Conservation (phyloP, 1,284 basidiomycete genomes). For the Lignosus rhinocerotis region DNA sequence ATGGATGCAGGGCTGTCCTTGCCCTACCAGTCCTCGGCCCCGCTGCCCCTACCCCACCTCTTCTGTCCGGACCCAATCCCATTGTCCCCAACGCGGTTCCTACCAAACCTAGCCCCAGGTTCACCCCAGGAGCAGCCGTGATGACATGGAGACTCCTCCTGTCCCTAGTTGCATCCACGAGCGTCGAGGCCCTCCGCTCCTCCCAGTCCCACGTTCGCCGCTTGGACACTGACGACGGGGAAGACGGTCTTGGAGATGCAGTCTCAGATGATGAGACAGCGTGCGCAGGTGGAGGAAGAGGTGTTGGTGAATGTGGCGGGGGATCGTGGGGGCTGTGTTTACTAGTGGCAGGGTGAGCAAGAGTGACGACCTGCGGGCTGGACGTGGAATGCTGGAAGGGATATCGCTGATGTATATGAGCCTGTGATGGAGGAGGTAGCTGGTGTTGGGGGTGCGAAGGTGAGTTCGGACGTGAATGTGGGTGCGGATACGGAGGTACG, state of each 20-base stretch:
- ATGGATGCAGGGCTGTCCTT: slow-evolving; percentile 33
- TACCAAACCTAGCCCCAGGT: not conserved
- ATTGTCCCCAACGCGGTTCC: not conserved
- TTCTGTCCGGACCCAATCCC: slow-evolving; percentile 1
- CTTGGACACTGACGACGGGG: slow-evolving; percentile 15
- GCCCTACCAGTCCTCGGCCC: not conserved
- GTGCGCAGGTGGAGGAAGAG: not conserved
- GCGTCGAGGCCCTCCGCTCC: slow-evolving; percentile 6
- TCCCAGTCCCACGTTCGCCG: slow-evolving; percentile 23
- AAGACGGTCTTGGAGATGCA: not conserved
- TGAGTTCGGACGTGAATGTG: slow-evolving; percentile 4
- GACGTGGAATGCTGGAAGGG: slow-evolving; percentile 32
- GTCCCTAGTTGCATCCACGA: not conserved
- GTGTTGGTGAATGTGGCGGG: not conserved
- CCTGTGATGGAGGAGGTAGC: slow-evolving; percentile 3
- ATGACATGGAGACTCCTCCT: slow-evolving; percentile 12
- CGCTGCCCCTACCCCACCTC: slow-evolving; percentile 1
- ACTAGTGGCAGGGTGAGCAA: slow-evolving; percentile 1
- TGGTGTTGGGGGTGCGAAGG: slow-evolving; percentile 4
- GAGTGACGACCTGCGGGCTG: slow-evolving; percentile 24
- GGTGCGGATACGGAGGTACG: slow-evolving; percentile 18
- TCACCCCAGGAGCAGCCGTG: slow-evolving; percentile 13
- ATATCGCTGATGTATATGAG: slow-evolving; percentile 27
- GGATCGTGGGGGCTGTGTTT: not conserved
- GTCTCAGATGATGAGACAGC: not conserved